These are phyloP conservation scores for Selenicereus undatus DNA, from an alignment of 148 eudicot species.

Conservation along the genomic window DNA sequence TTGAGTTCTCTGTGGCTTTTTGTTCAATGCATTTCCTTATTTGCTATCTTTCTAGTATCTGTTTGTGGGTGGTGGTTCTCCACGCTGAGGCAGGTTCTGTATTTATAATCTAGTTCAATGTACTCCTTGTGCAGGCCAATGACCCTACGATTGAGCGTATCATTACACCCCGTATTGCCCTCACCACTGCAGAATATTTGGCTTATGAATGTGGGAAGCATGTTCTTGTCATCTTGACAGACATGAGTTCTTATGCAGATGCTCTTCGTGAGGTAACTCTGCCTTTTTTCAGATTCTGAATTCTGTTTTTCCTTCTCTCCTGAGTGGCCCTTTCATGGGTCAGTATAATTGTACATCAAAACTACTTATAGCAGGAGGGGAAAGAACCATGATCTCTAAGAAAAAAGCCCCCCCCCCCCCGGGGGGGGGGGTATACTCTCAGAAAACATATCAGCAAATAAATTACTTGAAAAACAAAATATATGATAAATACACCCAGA, in stretches of 20 bases:
- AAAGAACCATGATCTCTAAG: neutral
- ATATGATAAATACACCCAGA: too few species aligned
- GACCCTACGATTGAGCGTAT: conserved; percentile 99
- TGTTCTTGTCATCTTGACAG: conserved; percentile 96
- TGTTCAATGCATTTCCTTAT: neutral
- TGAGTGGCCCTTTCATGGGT: neutral
- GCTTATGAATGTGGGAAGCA: conserved; percentile 99
- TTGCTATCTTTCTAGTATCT: neutral
- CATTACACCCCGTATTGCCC: conserved; percentile 97
- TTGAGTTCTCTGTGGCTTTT: conserved; percentile 7
- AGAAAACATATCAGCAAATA: too few species aligned
- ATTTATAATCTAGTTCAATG: neutral
- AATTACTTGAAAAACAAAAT: too few species aligned
- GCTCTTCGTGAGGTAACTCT: conserved; percentile 97
- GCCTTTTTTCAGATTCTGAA: neutral
- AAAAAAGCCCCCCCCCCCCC: neutral
- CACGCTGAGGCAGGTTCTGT: conserved; percentile 4
- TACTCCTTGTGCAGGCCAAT: conserved; percentile 63
- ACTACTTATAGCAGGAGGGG: neutral
- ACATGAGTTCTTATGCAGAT: conserved; percentile 99
- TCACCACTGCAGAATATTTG: conserved; percentile 95
- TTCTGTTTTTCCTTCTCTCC: neutral
- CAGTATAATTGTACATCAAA: neutral
- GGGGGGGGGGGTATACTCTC: too few species aligned
- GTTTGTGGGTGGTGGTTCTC: neutral